Evolutionary conservation across 768 basidiomycete genomes (phyloP).

Genomic region (Pleurotus pulmonarius): DNA sequence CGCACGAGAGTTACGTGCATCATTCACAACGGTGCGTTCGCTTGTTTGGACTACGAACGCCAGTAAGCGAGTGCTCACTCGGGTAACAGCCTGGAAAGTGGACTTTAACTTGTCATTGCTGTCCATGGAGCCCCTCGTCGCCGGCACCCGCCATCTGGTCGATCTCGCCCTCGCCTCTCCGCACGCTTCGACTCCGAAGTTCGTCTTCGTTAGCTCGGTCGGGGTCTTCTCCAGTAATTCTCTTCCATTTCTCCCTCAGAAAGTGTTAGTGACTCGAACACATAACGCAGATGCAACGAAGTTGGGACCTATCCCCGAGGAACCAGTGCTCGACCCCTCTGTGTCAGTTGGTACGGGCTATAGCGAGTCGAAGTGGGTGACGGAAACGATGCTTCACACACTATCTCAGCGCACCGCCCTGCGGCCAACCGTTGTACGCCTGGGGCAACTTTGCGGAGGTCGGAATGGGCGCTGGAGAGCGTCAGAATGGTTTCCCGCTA

Average conservation of each 20-base stretch:
- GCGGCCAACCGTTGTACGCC: not conserved
- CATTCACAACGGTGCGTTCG: constrained; percentile 30
- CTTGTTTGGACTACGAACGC: too few species aligned
- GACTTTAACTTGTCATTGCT: constrained; percentile 41
- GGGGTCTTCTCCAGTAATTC: constrained; percentile 7
- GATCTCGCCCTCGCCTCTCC: constrained; percentile 14
- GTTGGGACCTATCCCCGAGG: too few species aligned
- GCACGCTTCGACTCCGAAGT: constrained; percentile 8
- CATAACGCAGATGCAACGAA: not conserved
- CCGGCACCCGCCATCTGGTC: constrained; percentile 33
- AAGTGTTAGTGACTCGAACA: not conserved
- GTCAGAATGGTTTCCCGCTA: not conserved
- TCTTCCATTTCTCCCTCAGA: not conserved
- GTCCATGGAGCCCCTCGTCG: constrained; percentile 40
- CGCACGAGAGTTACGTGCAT: constrained; percentile 27
- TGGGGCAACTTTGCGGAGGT: not conserved
- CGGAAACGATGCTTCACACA: not conserved
- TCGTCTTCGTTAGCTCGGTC: constrained; percentile 23
- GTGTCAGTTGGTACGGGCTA: not conserved
- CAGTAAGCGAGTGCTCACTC: not conserved
- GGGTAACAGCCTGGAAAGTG: constrained; percentile 35
- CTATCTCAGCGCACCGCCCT: not conserved
- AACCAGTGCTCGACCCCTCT: not conserved
- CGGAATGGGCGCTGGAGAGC: not conserved
- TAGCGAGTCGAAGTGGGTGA: not conserved